Conservation (phyloP, 2,329 filamentous ascomycete genomes). For the Celoporthe dispersa region DNA sequence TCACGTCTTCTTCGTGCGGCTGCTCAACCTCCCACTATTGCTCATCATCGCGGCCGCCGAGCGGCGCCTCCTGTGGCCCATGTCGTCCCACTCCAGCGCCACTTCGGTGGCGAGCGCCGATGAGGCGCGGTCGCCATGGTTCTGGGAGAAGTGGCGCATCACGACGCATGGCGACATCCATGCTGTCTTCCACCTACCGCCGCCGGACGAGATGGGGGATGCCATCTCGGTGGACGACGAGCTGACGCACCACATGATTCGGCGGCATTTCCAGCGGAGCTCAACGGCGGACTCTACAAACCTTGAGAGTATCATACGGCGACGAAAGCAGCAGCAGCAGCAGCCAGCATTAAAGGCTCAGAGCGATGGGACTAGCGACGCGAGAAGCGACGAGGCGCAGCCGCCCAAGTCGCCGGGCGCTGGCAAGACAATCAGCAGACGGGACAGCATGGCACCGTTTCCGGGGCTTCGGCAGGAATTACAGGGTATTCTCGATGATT, state of each 20-base stretch:
- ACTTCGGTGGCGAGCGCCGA: not conserved
- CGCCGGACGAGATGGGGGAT: constrained; percentile 62
- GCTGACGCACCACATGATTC: constrained; percentile 61
- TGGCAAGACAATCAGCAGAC: constrained; percentile 35
- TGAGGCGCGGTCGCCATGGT: constrained; percentile 45
- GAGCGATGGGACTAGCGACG: constrained; percentile 3
- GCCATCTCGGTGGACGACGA: constrained; percentile 65
- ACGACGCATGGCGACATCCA: constrained; percentile 74
- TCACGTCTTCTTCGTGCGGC: constrained; percentile 75
- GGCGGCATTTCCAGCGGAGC: constrained; percentile 57
- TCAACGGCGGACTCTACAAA: constrained; percentile 43
- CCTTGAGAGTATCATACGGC: constrained; percentile 22
- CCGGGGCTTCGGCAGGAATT: constrained; percentile 57
- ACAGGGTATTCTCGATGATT: constrained; percentile 52
- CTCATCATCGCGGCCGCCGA: constrained; percentile 73
- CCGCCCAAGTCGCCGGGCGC: constrained; percentile 31
- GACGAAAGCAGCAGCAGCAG: constrained; percentile 27
- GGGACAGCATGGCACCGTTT: constrained; percentile 60
- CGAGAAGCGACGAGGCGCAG: constrained; percentile 10
- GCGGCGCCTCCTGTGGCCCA: constrained; percentile 68
- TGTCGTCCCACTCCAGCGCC: constrained; percentile 30
- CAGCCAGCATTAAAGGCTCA: not conserved
- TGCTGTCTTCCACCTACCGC: constrained; percentile 73
- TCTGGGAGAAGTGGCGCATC: constrained; percentile 71
- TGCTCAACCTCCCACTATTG: constrained; percentile 76